Conservation (phyloP, 306 rosid genomes). For the Dryas alaskensis region DNA sequence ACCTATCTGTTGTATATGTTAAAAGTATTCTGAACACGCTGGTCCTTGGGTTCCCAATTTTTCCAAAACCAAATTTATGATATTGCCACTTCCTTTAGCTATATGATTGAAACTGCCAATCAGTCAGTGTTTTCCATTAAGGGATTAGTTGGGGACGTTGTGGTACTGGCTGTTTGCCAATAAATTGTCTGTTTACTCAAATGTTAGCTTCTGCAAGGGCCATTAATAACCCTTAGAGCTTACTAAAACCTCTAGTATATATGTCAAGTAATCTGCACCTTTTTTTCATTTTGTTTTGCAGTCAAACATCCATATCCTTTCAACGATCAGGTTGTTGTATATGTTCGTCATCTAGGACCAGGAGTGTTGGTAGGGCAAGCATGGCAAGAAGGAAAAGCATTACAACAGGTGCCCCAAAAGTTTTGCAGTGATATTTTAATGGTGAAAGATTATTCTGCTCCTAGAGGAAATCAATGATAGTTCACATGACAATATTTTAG, state of each 20-base stretch:
- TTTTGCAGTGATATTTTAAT: conserved; percentile 67
- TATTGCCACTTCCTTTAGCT: not conserved
- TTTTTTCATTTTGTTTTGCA: conserved; percentile 31
- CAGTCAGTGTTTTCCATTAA: not conserved
- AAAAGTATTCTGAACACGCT: not conserved
- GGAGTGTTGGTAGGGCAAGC: conserved; percentile 81
- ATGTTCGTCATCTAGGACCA: conserved; percentile 65
- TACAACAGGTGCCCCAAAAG: conserved; percentile 73
- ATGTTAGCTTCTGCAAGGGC: not conserved
- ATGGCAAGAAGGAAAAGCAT: conserved; percentile 86
- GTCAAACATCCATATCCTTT: conserved; percentile 76
- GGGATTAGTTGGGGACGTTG: not conserved
- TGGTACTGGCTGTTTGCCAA: not conserved
- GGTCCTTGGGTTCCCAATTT: not conserved
- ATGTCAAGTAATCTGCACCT: not conserved
- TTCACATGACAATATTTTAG: conserved; percentile 11
- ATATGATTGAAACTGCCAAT: not conserved
- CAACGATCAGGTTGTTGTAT: conserved; percentile 68
- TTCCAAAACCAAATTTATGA: not conserved
- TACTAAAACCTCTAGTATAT: not conserved
- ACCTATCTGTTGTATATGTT: not conserved
- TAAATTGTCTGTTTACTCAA: not conserved
- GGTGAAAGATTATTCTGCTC: conserved; percentile 56
- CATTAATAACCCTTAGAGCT: not conserved
- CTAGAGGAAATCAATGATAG: conserved; percentile 21